A percentile compares a stretch with the other conserved stretches of the same genome.
These are phyloP conservation scores for Glarea lozoyensis DNA, from an alignment of 495 filamentous ascomycete genomes.

Conservation along the genomic window DNA sequence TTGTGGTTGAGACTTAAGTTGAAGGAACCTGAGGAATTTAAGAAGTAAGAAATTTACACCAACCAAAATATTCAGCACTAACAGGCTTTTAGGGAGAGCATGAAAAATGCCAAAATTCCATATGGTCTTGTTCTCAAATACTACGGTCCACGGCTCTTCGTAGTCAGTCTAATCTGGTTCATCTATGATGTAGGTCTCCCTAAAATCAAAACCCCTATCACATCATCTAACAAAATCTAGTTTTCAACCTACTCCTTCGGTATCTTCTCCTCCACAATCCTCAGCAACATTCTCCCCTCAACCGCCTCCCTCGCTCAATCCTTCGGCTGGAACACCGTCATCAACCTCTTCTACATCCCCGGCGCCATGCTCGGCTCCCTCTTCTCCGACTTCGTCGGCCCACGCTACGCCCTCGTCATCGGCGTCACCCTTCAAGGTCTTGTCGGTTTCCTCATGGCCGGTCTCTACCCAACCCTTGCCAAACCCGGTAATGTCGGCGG, in stretches of 20 bases:
- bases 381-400: constrained; percentile 66
- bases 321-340: constrained; percentile 79
- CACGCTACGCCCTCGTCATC: constrained; percentile 56
- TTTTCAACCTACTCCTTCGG: constrained; percentile 73
- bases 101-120: constrained; percentile 41
- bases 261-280: constrained; percentile 66
- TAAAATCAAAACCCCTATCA: neutral
- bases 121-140: constrained; percentile 43
- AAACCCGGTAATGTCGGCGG: constrained; percentile 56
- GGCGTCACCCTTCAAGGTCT: constrained; percentile 62
- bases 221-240: constrained; percentile 6
- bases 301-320: constrained; percentile 55
- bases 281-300: constrained; percentile 53
- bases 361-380: constrained; percentile 70
- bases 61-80: neutral
- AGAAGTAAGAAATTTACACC: constrained; percentile 20
- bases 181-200: constrained; percentile 58
- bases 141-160: constrained; percentile 53
- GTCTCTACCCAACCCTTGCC: constrained; percentile 54
- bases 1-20: constrained; percentile 68
- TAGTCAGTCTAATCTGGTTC: constrained; percentile 83
- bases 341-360: constrained; percentile 82
- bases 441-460: constrained; percentile 85
- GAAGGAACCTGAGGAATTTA: constrained; percentile 77
- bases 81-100: constrained; percentile 31